Evolutionary conservation across 805 yeast species (phyloP), one percentile per base, ranked within the genome.

Genomic region (Clavispora santaluciae): DNA sequence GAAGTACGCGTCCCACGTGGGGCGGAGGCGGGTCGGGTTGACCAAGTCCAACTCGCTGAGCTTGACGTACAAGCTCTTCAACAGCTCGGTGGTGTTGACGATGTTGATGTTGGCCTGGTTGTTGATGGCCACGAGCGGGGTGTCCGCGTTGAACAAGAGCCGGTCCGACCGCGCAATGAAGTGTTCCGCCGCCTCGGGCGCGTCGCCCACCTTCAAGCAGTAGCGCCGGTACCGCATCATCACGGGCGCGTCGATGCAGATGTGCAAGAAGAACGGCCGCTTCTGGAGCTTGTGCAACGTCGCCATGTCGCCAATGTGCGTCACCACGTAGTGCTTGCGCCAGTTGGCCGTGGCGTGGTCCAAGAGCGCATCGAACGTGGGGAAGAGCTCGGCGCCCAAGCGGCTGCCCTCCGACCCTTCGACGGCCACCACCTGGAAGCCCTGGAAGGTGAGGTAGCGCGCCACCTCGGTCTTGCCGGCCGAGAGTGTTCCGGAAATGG

Each of bases 1-100:
- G 62, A 93, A 93, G 59, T 93, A 93, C 1, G 91, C 76, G 59
- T 93, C 99, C 99, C 99, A 93, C 3, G 82, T 77, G 1, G 99
- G 99, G 41, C 99, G 68, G 24, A 87, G 68, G 25, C 95, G 66
- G 5, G 66, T 52, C 6, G 46, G 37, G 45, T 70, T 64, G n/a
- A 53, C 38, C 29, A 70, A 49, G 36, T 63, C 60, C 40, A 70
- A 53, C 46, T 66, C 71, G 16, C 78, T 65, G 16, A 67, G 60
- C 42, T 66, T 66, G 22, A 59, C 59, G 39, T 60, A 64, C 33
- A 70, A 48, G 31, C 61, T 60, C 35, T 59, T 54, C 40, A 66
- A 56, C 16, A 70, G 63, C 22, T 57, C 51, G 6, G 70, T 56
- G 4, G 72, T 66, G 50, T 69, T 66, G 46, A 70, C 56, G 38